Evolutionary conservation across 2,329 filamentous ascomycete genomes (phyloP).

Genomic region (Cercospora sesami): DNA sequence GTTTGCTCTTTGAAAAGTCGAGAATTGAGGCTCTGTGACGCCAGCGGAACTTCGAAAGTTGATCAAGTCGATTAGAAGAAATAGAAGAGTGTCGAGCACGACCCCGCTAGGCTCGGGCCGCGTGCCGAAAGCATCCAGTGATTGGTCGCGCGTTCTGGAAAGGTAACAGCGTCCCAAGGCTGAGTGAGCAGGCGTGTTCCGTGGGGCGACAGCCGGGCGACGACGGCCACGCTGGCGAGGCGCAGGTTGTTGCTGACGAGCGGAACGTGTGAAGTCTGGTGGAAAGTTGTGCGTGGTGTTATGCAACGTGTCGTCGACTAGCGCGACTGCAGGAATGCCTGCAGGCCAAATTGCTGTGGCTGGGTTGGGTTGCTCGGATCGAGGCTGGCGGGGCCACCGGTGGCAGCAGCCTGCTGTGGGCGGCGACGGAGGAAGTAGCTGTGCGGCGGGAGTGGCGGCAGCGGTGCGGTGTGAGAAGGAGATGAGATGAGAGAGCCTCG

Average conservation of each 20-base stretch:
- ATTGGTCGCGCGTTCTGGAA: neutral
- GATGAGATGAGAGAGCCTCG: neutral
- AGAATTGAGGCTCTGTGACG: conserved; percentile 23
- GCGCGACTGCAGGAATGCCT: neutral
- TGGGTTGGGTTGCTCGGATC: neutral
- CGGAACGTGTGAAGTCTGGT: neutral
- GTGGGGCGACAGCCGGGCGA: neutral
- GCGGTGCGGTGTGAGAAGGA: neutral
- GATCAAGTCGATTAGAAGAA: conserved; percentile 10
- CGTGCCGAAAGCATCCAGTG: neutral
- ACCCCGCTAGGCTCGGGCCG: neutral
- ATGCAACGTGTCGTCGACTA: neutral
- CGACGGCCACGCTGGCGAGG: neutral
- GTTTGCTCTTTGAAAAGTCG: conserved; percentile 16
- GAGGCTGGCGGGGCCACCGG: neutral
- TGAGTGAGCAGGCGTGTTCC: neutral
- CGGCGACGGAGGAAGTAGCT: neutral
- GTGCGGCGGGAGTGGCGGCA: neutral
- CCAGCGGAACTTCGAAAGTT: conserved; percentile 13
- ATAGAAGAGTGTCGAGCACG: conserved; percentile 6
- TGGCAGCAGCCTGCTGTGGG: neutral
- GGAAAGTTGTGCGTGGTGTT: neutral
- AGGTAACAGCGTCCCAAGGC: neutral
- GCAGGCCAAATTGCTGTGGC: neutral
- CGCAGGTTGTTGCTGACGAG: neutral